A percentile compares a stretch with the other conserved stretches of the same genome.
phyloP scores from a whole-genome alignment of 139 green algal species.

The Asterochloris sp. region DNA sequence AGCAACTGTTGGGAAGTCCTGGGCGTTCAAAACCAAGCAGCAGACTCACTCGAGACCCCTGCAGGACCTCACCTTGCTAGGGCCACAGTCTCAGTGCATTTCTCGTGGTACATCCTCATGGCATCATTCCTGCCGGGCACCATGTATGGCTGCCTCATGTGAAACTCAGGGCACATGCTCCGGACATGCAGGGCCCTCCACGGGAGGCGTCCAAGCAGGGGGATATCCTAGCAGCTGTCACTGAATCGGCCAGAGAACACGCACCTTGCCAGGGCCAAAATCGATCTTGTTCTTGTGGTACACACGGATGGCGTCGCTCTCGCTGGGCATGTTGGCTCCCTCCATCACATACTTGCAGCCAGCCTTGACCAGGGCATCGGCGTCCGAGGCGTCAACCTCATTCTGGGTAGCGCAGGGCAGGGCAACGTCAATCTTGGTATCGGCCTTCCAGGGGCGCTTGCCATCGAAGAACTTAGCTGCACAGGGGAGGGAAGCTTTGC shows the following conservation, averaged over 20 bases:
- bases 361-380: constrained; percentile 48
- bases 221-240: too few species aligned
- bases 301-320: constrained; percentile 49
- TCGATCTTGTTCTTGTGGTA: constrained; percentile 53
- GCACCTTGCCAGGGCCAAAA: constrained; percentile 48
- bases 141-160: not conserved
- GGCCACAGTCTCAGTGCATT: too few species aligned
- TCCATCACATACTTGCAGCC: constrained; percentile 68
- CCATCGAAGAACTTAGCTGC: constrained; percentile 53
- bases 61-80: too few species aligned
- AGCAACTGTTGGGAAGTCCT: too few species aligned
- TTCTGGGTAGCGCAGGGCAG: constrained; percentile 82
- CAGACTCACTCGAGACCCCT: too few species aligned
- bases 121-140: too few species aligned
- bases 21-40: too few species aligned
- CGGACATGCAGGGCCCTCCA: too few species aligned
- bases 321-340: constrained; percentile 86
- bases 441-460: constrained; percentile 59
- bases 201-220: too few species aligned
- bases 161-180: not conserved
- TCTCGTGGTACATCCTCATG: too few species aligned
- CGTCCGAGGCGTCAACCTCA: constrained; percentile 54
- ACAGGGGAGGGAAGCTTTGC: too few species aligned
- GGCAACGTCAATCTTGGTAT: constrained; percentile 56
- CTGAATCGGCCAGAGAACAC: not conserved